Evolutionary conservation across 139 green algal genomes (phyloP).

Genomic region (Mychonastes homosphaera): DNA sequence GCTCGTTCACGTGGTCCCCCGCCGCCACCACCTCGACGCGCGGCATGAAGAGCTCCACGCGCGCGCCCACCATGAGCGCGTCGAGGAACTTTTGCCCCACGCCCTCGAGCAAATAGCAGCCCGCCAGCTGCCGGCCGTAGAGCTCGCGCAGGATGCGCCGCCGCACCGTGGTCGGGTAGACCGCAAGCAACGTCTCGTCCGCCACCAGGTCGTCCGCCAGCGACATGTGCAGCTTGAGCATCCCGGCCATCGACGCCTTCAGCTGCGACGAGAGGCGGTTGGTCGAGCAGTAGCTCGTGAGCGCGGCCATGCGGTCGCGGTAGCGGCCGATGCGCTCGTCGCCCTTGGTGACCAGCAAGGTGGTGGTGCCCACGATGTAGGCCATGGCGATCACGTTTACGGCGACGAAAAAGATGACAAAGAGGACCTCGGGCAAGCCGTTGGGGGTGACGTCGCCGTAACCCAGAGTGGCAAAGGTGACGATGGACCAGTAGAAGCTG

Average conservation of each 20-base stretch:
- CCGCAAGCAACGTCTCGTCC: conserved; percentile 25
- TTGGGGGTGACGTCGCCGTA: conserved; percentile 8
- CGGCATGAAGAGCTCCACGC: conserved; percentile 40
- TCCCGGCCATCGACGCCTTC: conserved; percentile 27
- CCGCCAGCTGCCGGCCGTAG: conserved; percentile 24
- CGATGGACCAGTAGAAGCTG: conserved; percentile 32
- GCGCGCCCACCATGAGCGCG: conserved; percentile 27
- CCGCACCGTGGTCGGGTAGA: conserved; percentile 38
- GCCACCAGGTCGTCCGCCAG: conserved; percentile 26
- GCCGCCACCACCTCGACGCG: conserved; percentile 35
- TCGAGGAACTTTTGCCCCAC: conserved; percentile 35
- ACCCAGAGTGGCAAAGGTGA: conserved; percentile 15
- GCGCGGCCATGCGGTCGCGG: conserved; percentile 20
- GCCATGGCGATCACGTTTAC: conserved; percentile 23
- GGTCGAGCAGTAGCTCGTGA: conserved; percentile 13
- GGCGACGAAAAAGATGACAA: conserved; percentile 4
- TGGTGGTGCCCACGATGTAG: conserved; percentile 44
- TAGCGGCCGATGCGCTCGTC: conserved; percentile 38
- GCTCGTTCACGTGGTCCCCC: conserved; percentile 39
- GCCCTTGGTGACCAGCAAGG: conserved; percentile 36
- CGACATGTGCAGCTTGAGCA: conserved; percentile 45
- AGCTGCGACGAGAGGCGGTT: conserved; percentile 33
- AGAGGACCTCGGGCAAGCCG: too few species aligned
- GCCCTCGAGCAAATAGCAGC: conserved; percentile 35
- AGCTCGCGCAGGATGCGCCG: conserved; percentile 39